Evolutionary conservation across 2,329 filamentous ascomycete species (phyloP).

Genomic region (Fusarium tjaetaba): DNA sequence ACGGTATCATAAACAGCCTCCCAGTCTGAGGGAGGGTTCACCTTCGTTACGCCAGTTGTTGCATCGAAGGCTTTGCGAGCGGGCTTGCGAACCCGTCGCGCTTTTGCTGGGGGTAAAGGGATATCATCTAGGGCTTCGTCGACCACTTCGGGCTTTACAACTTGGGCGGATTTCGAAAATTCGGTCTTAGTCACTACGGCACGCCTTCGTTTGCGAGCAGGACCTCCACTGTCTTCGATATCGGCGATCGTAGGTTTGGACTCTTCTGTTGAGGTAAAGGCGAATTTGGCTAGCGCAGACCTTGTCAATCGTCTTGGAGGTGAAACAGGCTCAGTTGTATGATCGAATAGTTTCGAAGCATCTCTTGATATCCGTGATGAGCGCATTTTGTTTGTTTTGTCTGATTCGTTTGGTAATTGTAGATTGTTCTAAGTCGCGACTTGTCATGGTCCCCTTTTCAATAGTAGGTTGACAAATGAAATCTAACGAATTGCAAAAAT

Average conservation of each 20-base stretch:
- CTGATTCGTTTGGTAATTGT: background rate
- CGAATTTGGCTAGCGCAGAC: conserved; percentile 59
- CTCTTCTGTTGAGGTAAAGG: conserved; percentile 47
- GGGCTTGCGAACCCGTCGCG: conserved; percentile 55
- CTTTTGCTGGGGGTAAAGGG: conserved; percentile 41
- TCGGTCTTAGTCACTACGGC: conserved; percentile 29
- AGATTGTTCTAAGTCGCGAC: conserved; percentile 12
- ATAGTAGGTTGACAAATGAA: conserved; percentile 7
- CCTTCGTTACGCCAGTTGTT: conserved; percentile 51
- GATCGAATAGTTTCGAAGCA: conserved; percentile 64
- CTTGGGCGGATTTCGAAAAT: conserved; percentile 24
- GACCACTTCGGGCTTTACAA: conserved; percentile 53
- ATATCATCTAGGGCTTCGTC: conserved; percentile 42
- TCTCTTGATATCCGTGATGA: conserved; percentile 68
- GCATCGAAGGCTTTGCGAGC: conserved; percentile 56
- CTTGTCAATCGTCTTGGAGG: conserved; percentile 60
- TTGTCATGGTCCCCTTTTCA: conserved; percentile 8
- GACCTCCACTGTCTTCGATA: conserved; percentile 65
- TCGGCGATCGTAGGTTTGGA: conserved; percentile 49
- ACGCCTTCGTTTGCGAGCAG: conserved; percentile 46
- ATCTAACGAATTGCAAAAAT: conserved; percentile 3
- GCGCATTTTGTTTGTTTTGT: conserved; percentile 54
- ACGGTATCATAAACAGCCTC: conserved; percentile 81
- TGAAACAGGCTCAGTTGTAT: conserved; percentile 38
- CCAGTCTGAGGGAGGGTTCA: conserved; percentile 81